phyloP scores from a whole-genome alignment of 768 basidiomycete species.

The Steccherinum ochraceum region DNA sequence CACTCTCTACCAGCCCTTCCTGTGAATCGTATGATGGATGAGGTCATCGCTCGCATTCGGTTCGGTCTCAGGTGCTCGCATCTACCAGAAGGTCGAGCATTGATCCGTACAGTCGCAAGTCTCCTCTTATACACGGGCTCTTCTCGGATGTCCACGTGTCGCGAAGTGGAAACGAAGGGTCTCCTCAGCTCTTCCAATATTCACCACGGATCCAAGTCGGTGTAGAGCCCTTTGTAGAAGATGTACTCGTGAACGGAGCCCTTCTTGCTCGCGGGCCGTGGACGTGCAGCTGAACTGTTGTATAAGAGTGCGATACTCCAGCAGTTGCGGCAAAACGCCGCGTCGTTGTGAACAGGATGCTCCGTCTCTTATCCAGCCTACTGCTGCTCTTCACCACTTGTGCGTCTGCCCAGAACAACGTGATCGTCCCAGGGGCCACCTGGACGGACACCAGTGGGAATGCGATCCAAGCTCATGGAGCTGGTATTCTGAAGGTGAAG shows the following conservation, averaged over 20 bases:
- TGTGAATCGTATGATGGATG: too few relatives aligned
- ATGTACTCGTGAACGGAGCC: background rate
- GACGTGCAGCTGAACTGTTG: background rate
- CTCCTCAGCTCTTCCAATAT: background rate
- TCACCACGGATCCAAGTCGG: background rate
- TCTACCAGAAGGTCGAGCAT: too few relatives aligned
- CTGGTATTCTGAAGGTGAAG: slow-evolving; percentile 47
- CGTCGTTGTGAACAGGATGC: slow-evolving; percentile 5
- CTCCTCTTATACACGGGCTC: background rate
- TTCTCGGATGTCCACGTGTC: background rate
- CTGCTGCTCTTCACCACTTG: slow-evolving; percentile 5
- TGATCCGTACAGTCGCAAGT: too few relatives aligned
- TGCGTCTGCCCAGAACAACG: slow-evolving; percentile 22
- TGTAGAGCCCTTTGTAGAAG: too few relatives aligned
- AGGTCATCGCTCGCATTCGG: too few relatives aligned
- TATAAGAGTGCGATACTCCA: background rate
- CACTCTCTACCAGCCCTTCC: too few relatives aligned
- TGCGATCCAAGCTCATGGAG: slow-evolving; percentile 59
- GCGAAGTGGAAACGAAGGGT: background rate
- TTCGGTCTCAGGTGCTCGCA: too few relatives aligned
- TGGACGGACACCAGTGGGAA: slow-evolving; percentile 60
- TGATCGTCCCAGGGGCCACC: slow-evolving; percentile 52
- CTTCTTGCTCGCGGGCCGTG: background rate
- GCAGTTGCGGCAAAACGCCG: background rate
- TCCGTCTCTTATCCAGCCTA: slow-evolving; percentile 4